Percentiles rank a stretch among this genome's conserved stretches.
These are phyloP conservation scores for Fusarium sp. DNA, from an alignment of 2,329 filamentous ascomycete species.

Conservation along the genomic window DNA sequence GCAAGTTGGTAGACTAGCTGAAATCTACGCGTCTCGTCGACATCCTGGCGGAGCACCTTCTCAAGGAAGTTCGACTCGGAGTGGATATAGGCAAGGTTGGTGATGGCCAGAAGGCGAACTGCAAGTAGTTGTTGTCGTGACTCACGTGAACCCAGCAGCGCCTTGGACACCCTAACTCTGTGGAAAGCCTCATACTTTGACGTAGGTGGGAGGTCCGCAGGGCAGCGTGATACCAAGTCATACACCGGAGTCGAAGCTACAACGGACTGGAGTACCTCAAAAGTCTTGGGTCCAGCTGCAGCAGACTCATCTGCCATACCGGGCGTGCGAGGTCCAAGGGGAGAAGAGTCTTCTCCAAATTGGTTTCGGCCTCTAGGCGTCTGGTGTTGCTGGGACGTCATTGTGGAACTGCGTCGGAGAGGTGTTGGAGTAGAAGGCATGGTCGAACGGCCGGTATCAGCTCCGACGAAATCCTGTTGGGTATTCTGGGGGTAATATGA, in stretches of 20 bases:
- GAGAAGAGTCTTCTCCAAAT: conserved; percentile 63
- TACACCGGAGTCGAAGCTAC: conserved; percentile 69
- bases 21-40: conserved; percentile 88
- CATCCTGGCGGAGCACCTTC: conserved; percentile 88
- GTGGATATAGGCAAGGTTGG: conserved; percentile 92
- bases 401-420: conserved; percentile 77
- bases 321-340: conserved; percentile 62
- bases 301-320: conserved; percentile 55
- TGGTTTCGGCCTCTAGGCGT: conserved; percentile 58
- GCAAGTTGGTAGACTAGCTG: conserved; percentile 94
- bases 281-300: conserved; percentile 66
- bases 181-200: conserved; percentile 89
- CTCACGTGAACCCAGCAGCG: conserved; percentile 76
- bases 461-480: conserved; percentile 39
- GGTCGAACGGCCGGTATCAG: conserved; percentile 58
- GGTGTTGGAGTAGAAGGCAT: conserved; percentile 82
- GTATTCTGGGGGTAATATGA: conserved; percentile 78
- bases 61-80: conserved; percentile 87
- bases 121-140: conserved; percentile 83
- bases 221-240: conserved; percentile 69
- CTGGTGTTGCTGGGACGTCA: conserved; percentile 58
- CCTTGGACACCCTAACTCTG: conserved; percentile 86
- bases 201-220: conserved; percentile 78
- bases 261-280: conserved; percentile 75
- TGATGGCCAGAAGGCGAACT: conserved; percentile 87